Base-by-base conservation (phyloP, 306 rosid species). In the Herpetospermum pedunculosum region DNA sequence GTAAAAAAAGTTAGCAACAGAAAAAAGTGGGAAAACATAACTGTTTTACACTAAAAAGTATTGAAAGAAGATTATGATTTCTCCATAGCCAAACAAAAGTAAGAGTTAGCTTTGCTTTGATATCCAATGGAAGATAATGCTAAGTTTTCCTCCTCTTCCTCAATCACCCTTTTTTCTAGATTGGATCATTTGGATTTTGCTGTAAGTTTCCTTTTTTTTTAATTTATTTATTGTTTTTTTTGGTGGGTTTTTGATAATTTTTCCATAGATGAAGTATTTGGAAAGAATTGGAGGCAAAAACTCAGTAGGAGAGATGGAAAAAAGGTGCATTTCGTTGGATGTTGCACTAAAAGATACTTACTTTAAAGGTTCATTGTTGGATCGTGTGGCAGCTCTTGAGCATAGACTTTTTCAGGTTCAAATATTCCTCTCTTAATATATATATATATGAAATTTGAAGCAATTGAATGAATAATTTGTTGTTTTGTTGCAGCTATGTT, bases 311-410 rank as follows among this genome's bases (percentile, higher is more conserved):
- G 47, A 21, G 29, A 12, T 43, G 69, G 85, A 79, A 35, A 80
- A 75, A 52, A 81, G 76, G 57, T 74, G 70, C 37, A n/a, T 79
- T 67, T 83, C 86, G 14, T 34, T 76, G 70, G 88, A 92, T 79
- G 74, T 81, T 23, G 80, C 84, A 9, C 59, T 75, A 32, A 86
- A 85, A 64, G 91, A 89, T 72, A 79, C 78, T 80, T 70, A 41
- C 81, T 83, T 70, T 52, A 89, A 84, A 82, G 97, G 91, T 19
- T 80, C 96, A 70, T 74, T 92, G 79, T 25, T 83, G 84, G 96
- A 89, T 81, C 85, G 96, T 30, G 92, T 92, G 74, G 85, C 87
- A 32, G 79, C 84, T 72, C 89, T 92, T 76, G 92, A 92, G 75
- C 78, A 74, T 38, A 83, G 87, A 76, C 96, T 89, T 86, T 75